Evolutionary conservation across 257 asterid genomes (phyloP).

Genomic region (Nicotiana knightiana): DNA sequence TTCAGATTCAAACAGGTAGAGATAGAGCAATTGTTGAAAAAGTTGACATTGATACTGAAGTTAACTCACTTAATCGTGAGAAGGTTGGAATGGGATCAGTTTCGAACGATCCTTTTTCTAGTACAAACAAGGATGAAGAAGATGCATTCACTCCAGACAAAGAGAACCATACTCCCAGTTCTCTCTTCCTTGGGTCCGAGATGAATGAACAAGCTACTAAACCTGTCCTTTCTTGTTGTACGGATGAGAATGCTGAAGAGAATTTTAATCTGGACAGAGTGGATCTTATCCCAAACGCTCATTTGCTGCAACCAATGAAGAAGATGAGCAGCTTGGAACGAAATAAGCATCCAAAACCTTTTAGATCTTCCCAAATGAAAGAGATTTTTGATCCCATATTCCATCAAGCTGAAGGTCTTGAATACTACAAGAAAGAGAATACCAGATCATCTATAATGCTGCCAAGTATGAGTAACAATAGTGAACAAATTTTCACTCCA

Average conservation of each 20-base stretch:
- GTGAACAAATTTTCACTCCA: conserved; percentile 32
- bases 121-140: conserved; percentile 21
- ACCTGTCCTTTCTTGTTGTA: conserved; percentile 13
- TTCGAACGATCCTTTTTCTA: conserved; percentile 22
- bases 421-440: neutral
- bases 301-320: conserved; percentile 4
- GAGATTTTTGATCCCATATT: neutral
- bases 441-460: neutral
- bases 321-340: conserved; percentile 8
- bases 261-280: neutral
- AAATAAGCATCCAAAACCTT: neutral
- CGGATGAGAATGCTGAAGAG: conserved; percentile 33
- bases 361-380: neutral
- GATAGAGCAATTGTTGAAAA: conserved; percentile 19
- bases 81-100: conserved; percentile 17
- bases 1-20: conserved; percentile 39
- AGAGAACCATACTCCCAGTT: conserved; percentile 45
- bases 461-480: neutral
- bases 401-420: neutral
- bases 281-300: neutral
- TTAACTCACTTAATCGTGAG: conserved; percentile 16
- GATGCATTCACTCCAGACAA: conserved; percentile 40
- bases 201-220: conserved; percentile 19
- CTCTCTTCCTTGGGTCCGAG: conserved; percentile 28
- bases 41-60: conserved; percentile 11